phyloP scores from a whole-genome alignment of 495 filamentous ascomycete genomes.

The Choiromyces venosus region DNA sequence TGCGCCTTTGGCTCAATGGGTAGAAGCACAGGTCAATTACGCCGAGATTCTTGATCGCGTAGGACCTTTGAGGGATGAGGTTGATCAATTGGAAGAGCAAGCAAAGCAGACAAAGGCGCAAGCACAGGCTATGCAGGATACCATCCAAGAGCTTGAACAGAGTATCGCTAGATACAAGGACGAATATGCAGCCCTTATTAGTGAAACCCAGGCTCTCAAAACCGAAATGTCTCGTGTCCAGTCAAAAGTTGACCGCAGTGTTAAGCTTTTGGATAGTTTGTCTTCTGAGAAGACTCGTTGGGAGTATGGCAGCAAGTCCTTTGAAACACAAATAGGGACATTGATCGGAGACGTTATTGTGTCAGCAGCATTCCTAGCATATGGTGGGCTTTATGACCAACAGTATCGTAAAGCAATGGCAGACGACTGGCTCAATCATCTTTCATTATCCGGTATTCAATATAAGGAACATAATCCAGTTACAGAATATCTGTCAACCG shows the following conservation, averaged over 20 bases:
- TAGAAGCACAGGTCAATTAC: constrained; percentile 93
- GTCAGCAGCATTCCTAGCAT: constrained; percentile 94
- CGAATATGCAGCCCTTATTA: constrained; percentile 93
- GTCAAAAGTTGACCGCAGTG: constrained; percentile 95
- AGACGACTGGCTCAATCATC: constrained; percentile 92
- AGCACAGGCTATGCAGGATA: constrained; percentile 84
- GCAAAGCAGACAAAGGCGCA: constrained; percentile 90
- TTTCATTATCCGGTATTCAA: constrained; percentile 79
- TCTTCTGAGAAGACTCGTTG: constrained; percentile 87
- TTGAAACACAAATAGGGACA: constrained; percentile 94
- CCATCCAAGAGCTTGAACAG: constrained; percentile 71
- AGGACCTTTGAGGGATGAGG: constrained; percentile 87
- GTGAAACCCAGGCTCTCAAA: constrained; percentile 95
- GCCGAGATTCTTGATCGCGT: constrained; percentile 94
- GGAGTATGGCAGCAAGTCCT: constrained; percentile 95
- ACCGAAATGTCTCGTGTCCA: constrained; percentile 91
- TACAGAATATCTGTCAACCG: constrained; percentile 93
- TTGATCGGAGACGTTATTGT: constrained; percentile 92
- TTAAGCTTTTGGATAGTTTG: constrained; percentile 86
- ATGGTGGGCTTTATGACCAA: constrained; percentile 95
- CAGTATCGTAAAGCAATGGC: constrained; percentile 95
- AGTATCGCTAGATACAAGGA: constrained; percentile 96
- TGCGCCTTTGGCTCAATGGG: constrained; percentile 95
- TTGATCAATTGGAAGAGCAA: constrained; percentile 75
- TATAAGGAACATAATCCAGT: constrained; percentile 92